Base-by-base conservation (phyloP, 139 green algal species). In the Chlamydomonas sp. region DNA sequence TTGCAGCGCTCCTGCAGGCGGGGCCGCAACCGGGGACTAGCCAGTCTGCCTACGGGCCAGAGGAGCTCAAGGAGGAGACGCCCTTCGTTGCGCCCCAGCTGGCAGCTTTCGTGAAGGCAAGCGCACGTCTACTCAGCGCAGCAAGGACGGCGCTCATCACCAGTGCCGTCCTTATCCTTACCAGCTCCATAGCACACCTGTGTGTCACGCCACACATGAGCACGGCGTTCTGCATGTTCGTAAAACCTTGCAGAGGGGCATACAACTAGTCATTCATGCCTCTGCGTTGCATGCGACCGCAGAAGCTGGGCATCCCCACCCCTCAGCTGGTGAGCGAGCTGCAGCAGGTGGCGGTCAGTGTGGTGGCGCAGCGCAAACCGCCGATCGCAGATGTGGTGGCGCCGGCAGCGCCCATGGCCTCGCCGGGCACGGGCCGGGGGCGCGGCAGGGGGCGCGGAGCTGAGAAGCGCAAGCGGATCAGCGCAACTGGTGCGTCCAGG, bases 391-490 rank as follows among this genome's bases (percentile, higher is more conserved):
- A 10, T 8, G 82, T 2, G 62, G 2, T 59, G 59, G 67, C 64
- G 2, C 4, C 69, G 10, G 68, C 60, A 0, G 69, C 57, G 6
- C 59, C 69, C 6, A 69, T 14, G 18, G 17, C 58, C 5, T 8
- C 7, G 2, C 63, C 4, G 60, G 78, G 62, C 59, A n/a, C 72
- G 0, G 82, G 82, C 1, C 82, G 82, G 1, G 72, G 82, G 2
- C 82, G 82, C 68, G 59, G 72, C 14, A n/a, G 82, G 7, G 80
- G 80, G 0, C 31, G 31, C 31, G 80, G 58, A 17, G 80, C 59
- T 9, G 80, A 68, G 2, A 85, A 85, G 80, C 80, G 80, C 7
- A 85, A 85, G 80, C 80, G 80, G 3, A 63, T 20, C 10, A 85
- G 80, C n/a, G 68, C 31, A 5, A 78, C 80, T 71, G 80, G 80